Conservation (phyloP, 2,329 filamentous ascomycete genomes). For the Colletotrichum higginsianum region DNA sequence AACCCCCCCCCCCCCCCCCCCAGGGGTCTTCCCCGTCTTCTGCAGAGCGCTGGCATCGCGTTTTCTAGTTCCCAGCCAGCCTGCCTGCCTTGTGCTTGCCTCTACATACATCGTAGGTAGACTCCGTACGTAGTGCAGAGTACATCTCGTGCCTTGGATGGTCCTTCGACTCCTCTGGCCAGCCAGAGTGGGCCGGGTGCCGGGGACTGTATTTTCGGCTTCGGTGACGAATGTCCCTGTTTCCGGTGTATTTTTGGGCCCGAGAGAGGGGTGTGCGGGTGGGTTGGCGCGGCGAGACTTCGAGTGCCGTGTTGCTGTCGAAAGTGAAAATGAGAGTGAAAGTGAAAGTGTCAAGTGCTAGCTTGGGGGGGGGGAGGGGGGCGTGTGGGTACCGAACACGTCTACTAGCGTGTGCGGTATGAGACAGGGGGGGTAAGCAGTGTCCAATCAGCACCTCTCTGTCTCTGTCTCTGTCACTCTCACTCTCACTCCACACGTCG, state of each 20-base stretch:
- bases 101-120: too few relatives aligned
- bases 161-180: too few relatives aligned
- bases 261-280: background rate
- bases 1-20: too few relatives aligned
- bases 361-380: background rate
- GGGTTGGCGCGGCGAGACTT: background rate
- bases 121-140: too few relatives aligned
- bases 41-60: conserved; percentile 23
- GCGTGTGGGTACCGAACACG: conserved; percentile 39
- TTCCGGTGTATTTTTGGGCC: conserved; percentile 24
- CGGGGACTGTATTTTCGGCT: conserved; percentile 6
- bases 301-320: background rate
- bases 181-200: background rate
- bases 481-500: background rate
- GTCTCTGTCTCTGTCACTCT: background rate
- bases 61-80: conserved; percentile 27
- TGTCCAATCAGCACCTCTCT: conserved; percentile 17
- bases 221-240: conserved; percentile 28
- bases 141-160: too few relatives aligned
- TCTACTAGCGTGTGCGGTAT: conserved; percentile 32
- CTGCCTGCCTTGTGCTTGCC: background rate
- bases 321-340: background rate
- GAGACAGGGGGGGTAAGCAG: conserved; percentile 4
- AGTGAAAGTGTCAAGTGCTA: background rate
- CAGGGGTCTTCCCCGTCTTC: background rate